A percentile compares a stretch with the other conserved stretches of the same genome.
Conservation (phyloP, 2,329 filamentous ascomycete species). For the Aspergillus sclerotialis region DNA sequence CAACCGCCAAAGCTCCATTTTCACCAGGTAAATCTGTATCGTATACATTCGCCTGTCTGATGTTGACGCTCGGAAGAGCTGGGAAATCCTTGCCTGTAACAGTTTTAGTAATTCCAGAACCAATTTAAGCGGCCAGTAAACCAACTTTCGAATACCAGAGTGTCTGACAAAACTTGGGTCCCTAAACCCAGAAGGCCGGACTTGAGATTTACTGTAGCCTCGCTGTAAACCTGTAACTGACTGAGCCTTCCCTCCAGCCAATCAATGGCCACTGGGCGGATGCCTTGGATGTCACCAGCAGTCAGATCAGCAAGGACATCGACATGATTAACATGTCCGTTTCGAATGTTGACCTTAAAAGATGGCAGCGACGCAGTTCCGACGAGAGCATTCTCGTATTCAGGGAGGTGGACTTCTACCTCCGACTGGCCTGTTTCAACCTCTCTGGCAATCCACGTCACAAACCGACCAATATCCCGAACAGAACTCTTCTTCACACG, state of each 20-base stretch:
- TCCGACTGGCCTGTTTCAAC: constrained; percentile 67
- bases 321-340: constrained; percentile 68
- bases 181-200: constrained; percentile 76
- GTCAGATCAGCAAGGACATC: constrained; percentile 72
- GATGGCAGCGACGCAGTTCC: constrained; percentile 71
- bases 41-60: constrained; percentile 70
- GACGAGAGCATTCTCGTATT: constrained; percentile 69
- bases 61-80: constrained; percentile 70
- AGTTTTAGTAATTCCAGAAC: constrained; percentile 23
- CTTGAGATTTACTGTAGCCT: constrained; percentile 65
- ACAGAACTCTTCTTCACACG: constrained; percentile 65
- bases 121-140: constrained; percentile 48
- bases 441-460: constrained; percentile 72
- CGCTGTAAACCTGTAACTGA: constrained; percentile 64
- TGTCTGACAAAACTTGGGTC: constrained; percentile 66
- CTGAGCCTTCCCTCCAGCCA: constrained; percentile 76
- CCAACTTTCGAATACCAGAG: constrained; percentile 76
- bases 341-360: constrained; percentile 67
- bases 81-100: constrained; percentile 57
- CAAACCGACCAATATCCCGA: constrained; percentile 66
- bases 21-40: constrained; percentile 55
- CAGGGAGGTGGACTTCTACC: constrained; percentile 72
- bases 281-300: constrained; percentile 68
- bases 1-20: constrained; percentile 66
- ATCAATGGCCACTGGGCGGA: constrained; percentile 76